Conservation (phyloP, 306 rosid genomes). For the Fragaria nilgerrensis region DNA sequence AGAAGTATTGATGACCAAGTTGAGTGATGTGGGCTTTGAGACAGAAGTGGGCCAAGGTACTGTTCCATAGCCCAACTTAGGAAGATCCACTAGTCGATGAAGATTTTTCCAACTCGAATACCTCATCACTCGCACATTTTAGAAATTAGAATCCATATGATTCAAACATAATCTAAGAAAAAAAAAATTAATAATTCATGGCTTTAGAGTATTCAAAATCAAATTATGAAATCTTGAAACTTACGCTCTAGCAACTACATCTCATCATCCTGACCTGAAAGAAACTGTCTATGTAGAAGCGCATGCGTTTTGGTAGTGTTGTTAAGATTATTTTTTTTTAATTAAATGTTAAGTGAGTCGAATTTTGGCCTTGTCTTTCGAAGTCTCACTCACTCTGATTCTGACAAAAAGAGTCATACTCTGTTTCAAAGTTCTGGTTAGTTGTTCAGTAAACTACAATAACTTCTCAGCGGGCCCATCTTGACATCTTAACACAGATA, state of each 20-base stretch:
- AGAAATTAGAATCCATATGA: too few species aligned
- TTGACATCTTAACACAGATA: not conserved
- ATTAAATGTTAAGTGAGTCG: not conserved
- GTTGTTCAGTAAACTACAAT: not conserved
- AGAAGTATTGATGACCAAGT: too few species aligned
- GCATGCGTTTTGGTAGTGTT: not conserved
- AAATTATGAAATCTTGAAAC: not conserved
- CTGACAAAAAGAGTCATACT: not conserved
- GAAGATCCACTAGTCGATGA: too few species aligned
- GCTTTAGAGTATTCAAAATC: too few species aligned
- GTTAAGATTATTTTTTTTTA: too few species aligned
- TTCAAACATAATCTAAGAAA: too few species aligned
- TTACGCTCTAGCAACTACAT: not conserved
- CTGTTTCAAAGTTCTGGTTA: not conserved
- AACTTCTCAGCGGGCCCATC: not conserved
- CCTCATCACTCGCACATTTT: too few species aligned
- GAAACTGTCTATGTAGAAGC: not conserved
- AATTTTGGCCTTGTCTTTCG: too few species aligned
- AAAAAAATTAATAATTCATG: not conserved
- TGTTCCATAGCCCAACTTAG: not conserved
- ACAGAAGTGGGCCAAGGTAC: not conserved
- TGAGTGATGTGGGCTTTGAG: too few species aligned
- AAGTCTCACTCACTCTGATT: not conserved
- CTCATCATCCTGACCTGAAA: too few species aligned
- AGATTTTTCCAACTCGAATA: too few species aligned